Conservation (phyloP, 257 asterid species). For the Solanum appendiculatum region DNA sequence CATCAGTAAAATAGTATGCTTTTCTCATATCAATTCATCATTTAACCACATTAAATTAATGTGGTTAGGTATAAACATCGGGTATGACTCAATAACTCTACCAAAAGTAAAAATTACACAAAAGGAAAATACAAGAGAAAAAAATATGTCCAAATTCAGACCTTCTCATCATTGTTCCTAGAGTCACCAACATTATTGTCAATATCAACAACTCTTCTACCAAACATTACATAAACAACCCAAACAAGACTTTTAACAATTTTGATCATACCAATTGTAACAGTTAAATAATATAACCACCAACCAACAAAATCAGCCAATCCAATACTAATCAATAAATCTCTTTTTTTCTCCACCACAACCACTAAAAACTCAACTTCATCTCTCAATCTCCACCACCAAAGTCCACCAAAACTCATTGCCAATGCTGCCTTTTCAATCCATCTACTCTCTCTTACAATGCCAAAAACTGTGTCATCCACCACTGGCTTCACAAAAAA, state of each 20-base stretch:
- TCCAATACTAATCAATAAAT: slow-evolving; percentile 34
- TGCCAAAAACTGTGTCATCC: slow-evolving; percentile 55
- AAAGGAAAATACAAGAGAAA: background rate
- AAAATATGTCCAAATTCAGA: slow-evolving; percentile 6
- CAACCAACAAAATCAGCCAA: slow-evolving; percentile 52
- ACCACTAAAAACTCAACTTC: slow-evolving; percentile 69
- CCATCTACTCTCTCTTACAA: slow-evolving; percentile 28
- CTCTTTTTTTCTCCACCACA: slow-evolving; percentile 45
- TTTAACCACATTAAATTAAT: background rate
- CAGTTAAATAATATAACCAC: slow-evolving; percentile 64
- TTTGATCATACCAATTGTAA: slow-evolving; percentile 40
- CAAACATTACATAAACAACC: background rate
- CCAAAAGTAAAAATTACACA: background rate
- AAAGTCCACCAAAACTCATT: slow-evolving; percentile 41
- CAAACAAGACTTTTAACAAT: slow-evolving; percentile 25
- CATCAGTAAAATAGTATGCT: background rate
- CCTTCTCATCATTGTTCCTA: slow-evolving; percentile 23
- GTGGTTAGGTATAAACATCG: background rate
- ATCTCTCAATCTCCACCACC: slow-evolving; percentile 88
- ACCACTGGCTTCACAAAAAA: slow-evolving; percentile 64
- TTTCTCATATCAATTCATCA: background rate
- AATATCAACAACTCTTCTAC: background rate
- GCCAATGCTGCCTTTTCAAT: slow-evolving; percentile 50
- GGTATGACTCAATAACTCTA: background rate
- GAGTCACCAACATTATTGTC: background rate